Evolutionary conservation across 768 basidiomycete species (phyloP), one percentile per base, ranked within the genome.

Genomic region (Thelephora aurantiotincta): DNA sequence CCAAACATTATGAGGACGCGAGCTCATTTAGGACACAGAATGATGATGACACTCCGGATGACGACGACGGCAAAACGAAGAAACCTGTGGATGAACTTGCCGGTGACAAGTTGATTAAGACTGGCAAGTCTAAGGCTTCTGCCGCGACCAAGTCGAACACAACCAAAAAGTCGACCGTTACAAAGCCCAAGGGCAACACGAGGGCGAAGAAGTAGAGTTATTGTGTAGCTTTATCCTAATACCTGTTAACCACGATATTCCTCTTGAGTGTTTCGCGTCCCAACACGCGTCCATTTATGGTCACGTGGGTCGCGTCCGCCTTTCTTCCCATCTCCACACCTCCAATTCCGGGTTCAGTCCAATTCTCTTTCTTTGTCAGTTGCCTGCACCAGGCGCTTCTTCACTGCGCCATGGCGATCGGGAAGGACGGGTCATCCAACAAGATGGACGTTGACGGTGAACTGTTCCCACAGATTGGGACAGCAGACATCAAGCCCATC

Each of bases 41-140:
- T 30, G 55, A 57, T 35, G 55, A 56, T 6, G 37, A 20, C n/a
- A 43, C 44, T 5, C 55, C 56, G n/a, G 55, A 55, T 14, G 50
- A 46, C 6, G 57, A 58, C 20, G 54, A 52, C 11, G 53, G 54
- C 22, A 50, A 57, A 22, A 54, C 56, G 43, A 38, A 13, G 20
- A 50, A 16, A 11, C 55, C 53, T 14, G 48, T 38, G 5, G 56
- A 58, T 38, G 61, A 57, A 44, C 48, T 62, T 23, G 49, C 52
- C 26, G 56, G 58, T 35, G 66, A 67, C 52, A 62, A 59, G 48
- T 50, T 65, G 23, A 59, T 65, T 44, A 58, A 59, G 50, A 46
- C 55, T 36, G 38, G 50, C 38, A 60, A 59, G 43, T 26, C 35
- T 14, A 52, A 52, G 35, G 36, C 33, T 7, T n/a, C 26, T n/a